These are phyloP conservation scores for Mycena pura DNA, from an alignment of 768 basidiomycete genomes.

Conservation along the genomic window DNA sequence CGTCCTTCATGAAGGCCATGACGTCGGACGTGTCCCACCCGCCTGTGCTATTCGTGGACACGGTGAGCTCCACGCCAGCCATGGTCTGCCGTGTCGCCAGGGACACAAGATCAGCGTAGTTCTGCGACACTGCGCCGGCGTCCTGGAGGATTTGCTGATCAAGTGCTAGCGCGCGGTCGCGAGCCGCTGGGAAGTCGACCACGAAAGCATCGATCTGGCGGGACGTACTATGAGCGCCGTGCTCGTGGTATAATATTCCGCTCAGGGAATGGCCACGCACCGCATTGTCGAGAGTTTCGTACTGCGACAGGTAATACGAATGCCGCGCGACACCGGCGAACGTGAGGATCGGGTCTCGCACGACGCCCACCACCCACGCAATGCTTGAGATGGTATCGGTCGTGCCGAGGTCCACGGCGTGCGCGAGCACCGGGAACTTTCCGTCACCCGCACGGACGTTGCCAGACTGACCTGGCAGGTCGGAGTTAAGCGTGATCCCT, in stretches of 20 bases:
- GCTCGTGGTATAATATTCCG: neutral
- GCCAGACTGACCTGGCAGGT: slow-evolving; percentile 4
- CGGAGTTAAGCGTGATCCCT: slow-evolving; percentile 6
- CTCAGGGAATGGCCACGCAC: slow-evolving; percentile 36
- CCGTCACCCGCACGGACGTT: slow-evolving; percentile 14
- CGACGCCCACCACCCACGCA: slow-evolving; percentile 46
- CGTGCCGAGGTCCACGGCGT: slow-evolving; percentile 54
- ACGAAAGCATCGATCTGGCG: slow-evolving; percentile 53
- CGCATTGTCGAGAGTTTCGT: slow-evolving; percentile 35
- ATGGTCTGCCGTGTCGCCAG: slow-evolving; percentile 53
- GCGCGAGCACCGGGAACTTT: slow-evolving; percentile 55
- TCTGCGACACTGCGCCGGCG: slow-evolving; percentile 43
- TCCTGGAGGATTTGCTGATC: slow-evolving; percentile 46
- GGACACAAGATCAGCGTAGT: slow-evolving; percentile 50
- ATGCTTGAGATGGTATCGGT: slow-evolving; percentile 35
- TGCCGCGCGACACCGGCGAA: slow-evolving; percentile 35
- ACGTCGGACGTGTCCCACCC: slow-evolving; percentile 48
- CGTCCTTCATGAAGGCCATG: slow-evolving; percentile 56
- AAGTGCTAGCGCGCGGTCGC: slow-evolving; percentile 42
- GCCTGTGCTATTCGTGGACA: slow-evolving; percentile 35
- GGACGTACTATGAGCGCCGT: neutral
- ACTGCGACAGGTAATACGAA: slow-evolving; percentile 46
- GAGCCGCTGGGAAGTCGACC: slow-evolving; percentile 45
- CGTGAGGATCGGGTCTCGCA: slow-evolving; percentile 41
- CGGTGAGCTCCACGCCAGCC: slow-evolving; percentile 54